A percentile compares a stretch with the other conserved stretches of the same genome.
Conservation (phyloP, 1,284 basidiomycete genomes). For the Cutaneotrichosporon curvatum region DNA sequence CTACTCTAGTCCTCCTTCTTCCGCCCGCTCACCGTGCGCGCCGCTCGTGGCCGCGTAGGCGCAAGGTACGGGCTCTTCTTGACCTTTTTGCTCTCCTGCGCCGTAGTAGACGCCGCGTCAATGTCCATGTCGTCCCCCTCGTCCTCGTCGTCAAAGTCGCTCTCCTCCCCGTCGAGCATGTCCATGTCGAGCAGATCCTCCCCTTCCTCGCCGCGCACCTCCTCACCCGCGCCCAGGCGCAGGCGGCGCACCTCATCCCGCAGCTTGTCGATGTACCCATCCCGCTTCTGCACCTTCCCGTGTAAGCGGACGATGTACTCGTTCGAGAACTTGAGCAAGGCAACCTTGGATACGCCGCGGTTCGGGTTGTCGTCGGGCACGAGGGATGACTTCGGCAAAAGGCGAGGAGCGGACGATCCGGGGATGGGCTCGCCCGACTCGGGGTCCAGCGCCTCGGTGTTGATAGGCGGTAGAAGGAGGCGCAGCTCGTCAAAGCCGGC, state of each 20-base stretch:
- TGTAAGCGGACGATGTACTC: constrained; percentile 74
- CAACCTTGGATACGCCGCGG: constrained; percentile 90
- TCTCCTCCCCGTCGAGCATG: constrained; percentile 32
- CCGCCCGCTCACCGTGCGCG: neutral
- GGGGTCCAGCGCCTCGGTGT: constrained; percentile 58
- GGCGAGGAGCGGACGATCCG: constrained; percentile 74
- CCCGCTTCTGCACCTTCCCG: constrained; percentile 70
- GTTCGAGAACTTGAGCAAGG: constrained; percentile 81
- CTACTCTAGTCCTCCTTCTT: neutral
- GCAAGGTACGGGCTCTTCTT: constrained; percentile 5
- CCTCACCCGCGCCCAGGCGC: constrained; percentile 42
- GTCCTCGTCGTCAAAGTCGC: constrained; percentile 27
- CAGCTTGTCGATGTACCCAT: constrained; percentile 67
- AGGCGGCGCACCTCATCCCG: constrained; percentile 63
- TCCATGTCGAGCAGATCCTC: constrained; percentile 37
- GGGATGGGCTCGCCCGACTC: constrained; percentile 64
- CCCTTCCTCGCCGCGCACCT: constrained; percentile 31
- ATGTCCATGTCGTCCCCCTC: constrained; percentile 42
- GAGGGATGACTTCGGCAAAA: constrained; percentile 62
- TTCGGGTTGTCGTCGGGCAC: constrained; percentile 81
- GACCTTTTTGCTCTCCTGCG: neutral
- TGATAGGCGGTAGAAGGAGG: constrained; percentile 74
- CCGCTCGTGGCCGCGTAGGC: neutral
- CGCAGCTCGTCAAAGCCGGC: constrained; percentile 93
- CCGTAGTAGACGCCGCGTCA: constrained; percentile 3